These are phyloP conservation scores for Glycine tomentella DNA, from an alignment of 306 rosid species.

Conservation along the genomic window DNA sequence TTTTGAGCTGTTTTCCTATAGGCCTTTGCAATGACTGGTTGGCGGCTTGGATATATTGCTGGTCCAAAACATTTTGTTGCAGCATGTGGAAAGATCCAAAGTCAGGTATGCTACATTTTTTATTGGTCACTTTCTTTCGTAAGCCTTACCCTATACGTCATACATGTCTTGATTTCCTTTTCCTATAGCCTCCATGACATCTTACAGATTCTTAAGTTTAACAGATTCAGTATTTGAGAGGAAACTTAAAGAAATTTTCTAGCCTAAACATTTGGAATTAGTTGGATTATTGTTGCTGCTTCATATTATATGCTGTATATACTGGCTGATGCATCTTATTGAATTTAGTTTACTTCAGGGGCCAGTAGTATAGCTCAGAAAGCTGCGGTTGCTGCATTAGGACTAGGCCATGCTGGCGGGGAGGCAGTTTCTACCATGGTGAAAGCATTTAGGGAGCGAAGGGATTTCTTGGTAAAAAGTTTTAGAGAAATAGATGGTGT, in stretches of 20 bases:
- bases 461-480: conserved; percentile 89
- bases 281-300: conserved; percentile 18
- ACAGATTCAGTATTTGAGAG: conserved; percentile 19
- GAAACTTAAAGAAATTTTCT: conserved; percentile 6
- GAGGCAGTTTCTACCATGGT: conserved; percentile 84
- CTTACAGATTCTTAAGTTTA: conserved; percentile 26
- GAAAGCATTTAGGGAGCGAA: conserved; percentile 88
- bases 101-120: conserved; percentile 73
- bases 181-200: conserved; percentile 9
- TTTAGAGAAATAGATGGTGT: conserved; percentile 80
- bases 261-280: conserved; percentile 38
- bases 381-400: conserved; percentile 94
- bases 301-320: background rate
- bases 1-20: conserved; percentile 48
- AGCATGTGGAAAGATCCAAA: conserved; percentile 88
- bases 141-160: conserved; percentile 15
- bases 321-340: conserved; percentile 45
- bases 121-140: background rate
- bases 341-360: conserved; percentile 83
- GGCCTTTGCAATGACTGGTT: conserved; percentile 99
- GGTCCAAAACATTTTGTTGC: conserved; percentile 91
- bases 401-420: conserved; percentile 97
- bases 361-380: conserved; percentile 95
- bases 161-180: conserved; percentile 34
- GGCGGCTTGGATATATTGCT: conserved; percentile 97